A percentile compares a stretch with the other conserved stretches of the same genome.
These are phyloP conservation scores for Orbilia brochopaga DNA, from an alignment of 2,329 filamentous ascomycete genomes.

Conservation along the genomic window DNA sequence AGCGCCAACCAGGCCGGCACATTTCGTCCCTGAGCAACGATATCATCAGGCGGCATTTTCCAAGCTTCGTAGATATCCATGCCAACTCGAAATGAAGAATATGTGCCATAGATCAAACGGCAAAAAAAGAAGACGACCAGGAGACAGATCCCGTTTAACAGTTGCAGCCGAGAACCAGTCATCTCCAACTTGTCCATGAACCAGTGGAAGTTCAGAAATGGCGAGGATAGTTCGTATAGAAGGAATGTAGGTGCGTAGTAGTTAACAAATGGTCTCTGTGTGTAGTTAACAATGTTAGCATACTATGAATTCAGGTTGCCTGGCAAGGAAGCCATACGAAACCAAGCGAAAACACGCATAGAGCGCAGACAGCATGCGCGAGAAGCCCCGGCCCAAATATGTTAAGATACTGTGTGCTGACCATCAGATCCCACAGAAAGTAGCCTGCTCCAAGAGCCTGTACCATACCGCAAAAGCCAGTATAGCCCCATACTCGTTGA, in stretches of 20 bases:
- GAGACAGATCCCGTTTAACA: conserved; percentile 77
- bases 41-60: conserved; percentile 59
- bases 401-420: conserved; percentile 71
- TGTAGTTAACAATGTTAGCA: conserved; percentile 17
- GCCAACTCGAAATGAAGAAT: conserved; percentile 72
- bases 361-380: conserved; percentile 75
- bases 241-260: conserved; percentile 82
- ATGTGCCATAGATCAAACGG: conserved; percentile 78
- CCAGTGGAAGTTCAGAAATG: conserved; percentile 89
- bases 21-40: conserved; percentile 61
- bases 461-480: conserved; percentile 72
- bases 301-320: background rate
- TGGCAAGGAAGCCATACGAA: conserved; percentile 68
- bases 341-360: conserved; percentile 76
- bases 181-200: conserved; percentile 85
- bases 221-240: conserved; percentile 83
- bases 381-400: conserved; percentile 79
- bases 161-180: conserved; percentile 75
- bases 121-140: conserved; percentile 76
- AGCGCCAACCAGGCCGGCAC: conserved; percentile 74
- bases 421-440: conserved; percentile 80
- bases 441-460: conserved; percentile 80
- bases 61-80: conserved; percentile 71
- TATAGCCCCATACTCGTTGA: conserved; percentile 78
- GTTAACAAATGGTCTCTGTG: conserved; percentile 79